Percentiles rank a stretch among this genome's conserved stretches.
These are phyloP conservation scores for Colletotrichum tamarilloi DNA, from an alignment of 2,329 filamentous ascomycete species.

Conservation along the genomic window DNA sequence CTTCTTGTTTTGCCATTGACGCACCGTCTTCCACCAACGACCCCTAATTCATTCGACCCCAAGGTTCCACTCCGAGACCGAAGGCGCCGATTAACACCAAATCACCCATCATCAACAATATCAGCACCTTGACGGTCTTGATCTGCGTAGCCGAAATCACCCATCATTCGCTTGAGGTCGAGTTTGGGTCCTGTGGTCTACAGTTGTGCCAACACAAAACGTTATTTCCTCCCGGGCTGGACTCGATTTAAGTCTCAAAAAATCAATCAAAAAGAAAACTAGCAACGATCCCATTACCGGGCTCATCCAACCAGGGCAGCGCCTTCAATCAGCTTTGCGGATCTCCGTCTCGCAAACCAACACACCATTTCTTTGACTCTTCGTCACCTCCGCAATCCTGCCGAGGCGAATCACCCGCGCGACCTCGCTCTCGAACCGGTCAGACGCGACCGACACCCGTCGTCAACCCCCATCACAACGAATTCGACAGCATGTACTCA, in stretches of 20 bases:
- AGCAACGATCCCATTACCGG: constrained; percentile 7
- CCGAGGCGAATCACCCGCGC: constrained; percentile 16
- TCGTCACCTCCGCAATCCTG: constrained; percentile 1
- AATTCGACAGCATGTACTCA: constrained; percentile 74
- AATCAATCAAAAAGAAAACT: constrained; percentile 17
- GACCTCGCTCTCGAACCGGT: constrained; percentile 28
- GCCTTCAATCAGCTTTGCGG: constrained; percentile 32
- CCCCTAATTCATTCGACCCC: constrained; percentile 53
- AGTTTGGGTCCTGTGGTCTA: constrained; percentile 48
- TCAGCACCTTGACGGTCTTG: constrained; percentile 55
- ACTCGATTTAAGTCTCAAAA: constrained; percentile 49
- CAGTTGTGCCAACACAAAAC: constrained; percentile 32
- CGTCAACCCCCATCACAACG: constrained; percentile 26
- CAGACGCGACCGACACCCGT: constrained; percentile 37
- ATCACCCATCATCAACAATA: constrained; percentile 35
- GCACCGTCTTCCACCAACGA: constrained; percentile 49
- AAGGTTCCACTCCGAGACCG: constrained; percentile 41
- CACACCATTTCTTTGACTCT: constrained; percentile 17
- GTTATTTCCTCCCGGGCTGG: constrained; percentile 54
- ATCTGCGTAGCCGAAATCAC: constrained; percentile 45
- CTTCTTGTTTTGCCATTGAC: constrained; percentile 40
- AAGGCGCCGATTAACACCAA: constrained; percentile 3
- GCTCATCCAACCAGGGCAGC: constrained; percentile 35
- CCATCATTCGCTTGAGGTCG: constrained; percentile 59
- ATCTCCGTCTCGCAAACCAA: background rate